Base-by-base conservation (phyloP, 768 basidiomycete genomes). In the Cystofilobasidium capitatum region DNA sequence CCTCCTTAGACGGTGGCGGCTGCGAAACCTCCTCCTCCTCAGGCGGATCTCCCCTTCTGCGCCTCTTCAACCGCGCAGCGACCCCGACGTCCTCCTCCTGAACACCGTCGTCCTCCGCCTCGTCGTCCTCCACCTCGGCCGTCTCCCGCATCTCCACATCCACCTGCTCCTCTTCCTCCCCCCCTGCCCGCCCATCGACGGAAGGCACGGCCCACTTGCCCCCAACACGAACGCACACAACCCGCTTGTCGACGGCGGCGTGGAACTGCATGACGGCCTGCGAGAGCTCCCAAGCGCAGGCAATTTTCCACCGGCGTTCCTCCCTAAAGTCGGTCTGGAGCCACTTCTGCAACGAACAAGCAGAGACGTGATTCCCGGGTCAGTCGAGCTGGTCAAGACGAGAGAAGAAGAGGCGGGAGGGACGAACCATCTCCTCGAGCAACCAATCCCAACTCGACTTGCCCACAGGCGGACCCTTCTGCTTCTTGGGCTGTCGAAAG, bases 391-490 rank as follows among this genome's bases (percentile, higher is more conserved):
- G 20, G 47, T 6, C 16, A 1, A 71, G 59, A 44, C 26, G 70
- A 57, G 60, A 57, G 26, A 51, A 40, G 33, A 37, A 37, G n/a
- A 42, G 24, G 29, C 10, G 17, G 3, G 20, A 47, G 10, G 6
- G 22, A 79, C 83, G 72, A 64, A 89, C 91, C 91, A 97, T 91
- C 78, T 99, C 96, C 69, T 98, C 94, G 76, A 99, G 78, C 39
- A 99, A 80, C 77, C 92, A 88, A 75, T 98, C 96, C 91, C 91
- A 93, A 74, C 97, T 91, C 0, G 87, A 84, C 78, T 93, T 96
- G 6, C 64, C 66, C 54, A 75, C 73, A 2, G 81, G 79, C 22
- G 91, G 81, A 35, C 85, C 87, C 67, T 88, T 82, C 74, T 93
- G 89, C 77, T 92, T 94, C 78, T 94, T 97, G 13, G 92, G 91